Base-by-base conservation (phyloP, 2,329 filamentous ascomycete genomes). In the Uncinocarpus reesii region DNA sequence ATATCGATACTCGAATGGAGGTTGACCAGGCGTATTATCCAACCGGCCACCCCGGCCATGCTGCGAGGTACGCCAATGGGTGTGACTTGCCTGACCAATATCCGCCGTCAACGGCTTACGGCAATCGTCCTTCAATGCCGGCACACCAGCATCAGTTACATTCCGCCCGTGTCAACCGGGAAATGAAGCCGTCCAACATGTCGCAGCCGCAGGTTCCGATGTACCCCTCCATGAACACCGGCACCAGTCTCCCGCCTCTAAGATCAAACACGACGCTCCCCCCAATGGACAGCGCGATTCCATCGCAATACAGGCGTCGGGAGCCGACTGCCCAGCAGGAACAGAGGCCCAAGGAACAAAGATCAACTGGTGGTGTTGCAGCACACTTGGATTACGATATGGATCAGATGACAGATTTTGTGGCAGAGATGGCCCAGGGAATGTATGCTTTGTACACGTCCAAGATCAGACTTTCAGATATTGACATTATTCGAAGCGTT, bases 321-420 rank as follows among this genome's bases (percentile, higher is more conserved):
- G 67, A 70, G 24, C 26, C 43, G 29, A 32, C 47, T 7, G 26
- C 31, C 32, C 51, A 55, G 6, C 42, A 49, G 36, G 49, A 52
- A 20, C 37, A 49, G 42, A 60, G 59, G 36, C 64, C 60, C 21
- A 81, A 81, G 64, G 78, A 81, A 58, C 79, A 81, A 57, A 81
- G 81, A 64, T 70, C 78, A n/a, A 78, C 78, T 48, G 88, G 89
- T 64, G 89, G 89, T 59, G 89, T 95, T 32, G 92, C 89, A 59
- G 87, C 87, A 61, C 85, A 93, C 70, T 79, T 95, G 68, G 89
- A 95, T 73, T 95, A 95, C 66, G 88, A 95, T 69, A 90, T 95
- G 80, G 87, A 94, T 64, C 75, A 84, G 66, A 95, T 95, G 89
- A 84, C 87, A 54, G 87, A 94, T 65, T 95, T 94, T 68, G 88